Percentiles rank a stretch among this genome's conserved stretches.
Evolutionary conservation across 176 grass and related monocot species (phyloP).

Genomic region (Poa annua): DNA sequence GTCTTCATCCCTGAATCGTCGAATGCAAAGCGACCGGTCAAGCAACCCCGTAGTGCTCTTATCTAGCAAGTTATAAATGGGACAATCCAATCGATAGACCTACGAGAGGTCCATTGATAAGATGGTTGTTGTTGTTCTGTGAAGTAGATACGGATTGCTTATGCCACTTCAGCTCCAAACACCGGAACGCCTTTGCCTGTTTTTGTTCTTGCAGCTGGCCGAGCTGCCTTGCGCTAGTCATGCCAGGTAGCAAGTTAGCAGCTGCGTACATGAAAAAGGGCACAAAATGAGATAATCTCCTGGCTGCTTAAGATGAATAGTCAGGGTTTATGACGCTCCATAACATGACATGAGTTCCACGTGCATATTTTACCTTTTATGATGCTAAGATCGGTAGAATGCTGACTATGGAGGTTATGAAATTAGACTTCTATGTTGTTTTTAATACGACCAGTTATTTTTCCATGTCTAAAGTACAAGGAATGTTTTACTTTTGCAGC

Average conservation of each 20-base stretch:
- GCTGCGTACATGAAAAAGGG: constrained; percentile 38
- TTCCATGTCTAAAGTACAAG: neutral
- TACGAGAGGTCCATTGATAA: neutral
- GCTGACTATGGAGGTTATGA: neutral
- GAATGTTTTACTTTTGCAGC: constrained; percentile 39
- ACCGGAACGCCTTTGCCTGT: neutral
- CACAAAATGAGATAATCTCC: constrained; percentile 13
- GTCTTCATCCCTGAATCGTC: neutral
- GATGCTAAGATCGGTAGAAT: neutral
- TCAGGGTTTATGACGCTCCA: constrained; percentile 13
- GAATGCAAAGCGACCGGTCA: neutral
- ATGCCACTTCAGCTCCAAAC: neutral
- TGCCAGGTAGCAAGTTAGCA: constrained; percentile 46
- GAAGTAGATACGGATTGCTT: neutral
- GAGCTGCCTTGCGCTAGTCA: constrained; percentile 44
- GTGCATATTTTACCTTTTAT: neutral
- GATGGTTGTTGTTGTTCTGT: neutral
- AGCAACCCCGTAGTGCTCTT: neutral
- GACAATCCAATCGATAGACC: neutral
- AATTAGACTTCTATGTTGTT: neutral
- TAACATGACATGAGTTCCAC: neutral
- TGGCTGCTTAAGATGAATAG: constrained; percentile 27
- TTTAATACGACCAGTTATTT: neutral
- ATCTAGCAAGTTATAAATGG: neutral
- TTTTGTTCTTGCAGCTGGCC: constrained; percentile 43